Evolutionary conservation across 805 yeast species (phyloP).

Genomic region (Pichia cabralensis): DNA sequence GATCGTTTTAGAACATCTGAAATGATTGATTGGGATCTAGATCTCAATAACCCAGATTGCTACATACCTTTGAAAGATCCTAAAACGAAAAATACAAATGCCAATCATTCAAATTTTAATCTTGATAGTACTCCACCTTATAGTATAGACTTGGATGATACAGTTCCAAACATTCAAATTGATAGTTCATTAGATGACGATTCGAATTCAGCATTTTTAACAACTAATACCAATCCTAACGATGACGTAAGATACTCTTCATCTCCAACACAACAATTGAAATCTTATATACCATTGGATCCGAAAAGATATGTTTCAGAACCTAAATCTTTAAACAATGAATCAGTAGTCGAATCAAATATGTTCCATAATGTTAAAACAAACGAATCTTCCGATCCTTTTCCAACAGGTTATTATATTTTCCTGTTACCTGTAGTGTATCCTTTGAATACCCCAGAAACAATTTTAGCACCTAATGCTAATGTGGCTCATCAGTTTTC

Average conservation of each 20-base stretch:
- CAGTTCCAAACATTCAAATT: too few relatives aligned
- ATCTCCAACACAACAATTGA: constrained; percentile 20
- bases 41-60: constrained; percentile 29
- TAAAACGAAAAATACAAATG: constrained; percentile 1
- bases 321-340: constrained; percentile 4
- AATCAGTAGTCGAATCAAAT: constrained; percentile 7
- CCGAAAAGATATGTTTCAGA: constrained; percentile 20
- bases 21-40: constrained; percentile 34
- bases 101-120: constrained; percentile 10
- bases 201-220: constrained; percentile 1
- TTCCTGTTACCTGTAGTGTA: constrained; percentile 55
- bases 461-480: constrained; percentile 43
- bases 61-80: constrained; percentile 23
- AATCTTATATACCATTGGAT: constrained; percentile 15
- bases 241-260: constrained; percentile 14
- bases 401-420: constrained; percentile 69
- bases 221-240: neutral
- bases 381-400: constrained; percentile 32
- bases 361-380: constrained; percentile 9
- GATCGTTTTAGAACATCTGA: constrained; percentile 34
- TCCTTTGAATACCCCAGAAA: constrained; percentile 55
- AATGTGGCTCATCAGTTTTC: constrained; percentile 33
- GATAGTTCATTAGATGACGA: constrained; percentile 8
- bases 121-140: constrained; percentile 8
- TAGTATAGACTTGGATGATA: too few relatives aligned